Conservation (phyloP, 345 rosid genomes). For the Populus deltoides region DNA sequence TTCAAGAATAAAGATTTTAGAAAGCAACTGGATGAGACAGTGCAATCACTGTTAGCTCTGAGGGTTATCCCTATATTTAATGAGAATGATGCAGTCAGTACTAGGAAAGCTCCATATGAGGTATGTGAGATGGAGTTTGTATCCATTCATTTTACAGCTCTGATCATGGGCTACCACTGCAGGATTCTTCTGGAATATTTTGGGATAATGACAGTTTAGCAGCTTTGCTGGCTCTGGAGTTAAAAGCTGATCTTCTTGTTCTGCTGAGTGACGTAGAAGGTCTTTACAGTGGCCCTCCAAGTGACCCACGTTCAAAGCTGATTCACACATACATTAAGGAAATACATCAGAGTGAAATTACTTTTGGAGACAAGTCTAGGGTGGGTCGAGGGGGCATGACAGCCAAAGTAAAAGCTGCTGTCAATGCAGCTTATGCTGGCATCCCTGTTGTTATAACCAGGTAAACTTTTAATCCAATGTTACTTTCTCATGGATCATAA, state of each 20-base stretch:
- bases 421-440: slow-evolving; percentile 82
- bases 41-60: slow-evolving; percentile 56
- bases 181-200: slow-evolving; percentile 98
- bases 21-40: slow-evolving; percentile 76
- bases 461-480: slow-evolving; percentile 30
- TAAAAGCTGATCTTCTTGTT: slow-evolving; percentile 92
- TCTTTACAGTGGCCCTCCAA: slow-evolving; percentile 95
- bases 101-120: slow-evolving; percentile 98
- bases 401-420: slow-evolving; percentile 97
- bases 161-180: slow-evolving; percentile 25
- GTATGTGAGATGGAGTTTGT: slow-evolving; percentile 27
- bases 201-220: slow-evolving; percentile 99
- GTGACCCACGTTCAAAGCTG: slow-evolving; percentile 82
- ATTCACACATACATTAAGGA: slow-evolving; percentile 80
- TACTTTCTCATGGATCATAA: not conserved
- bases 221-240: slow-evolving; percentile 82
- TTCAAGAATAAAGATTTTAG: slow-evolving; percentile 79
- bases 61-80: slow-evolving; percentile 89
- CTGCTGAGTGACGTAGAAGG: slow-evolving; percentile 97
- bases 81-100: slow-evolving; percentile 98
- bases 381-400: slow-evolving; percentile 99
- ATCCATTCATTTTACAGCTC: not conserved
- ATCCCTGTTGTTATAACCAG: slow-evolving; percentile 96
- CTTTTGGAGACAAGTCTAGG: slow-evolving; percentile 97
- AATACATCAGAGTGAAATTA: slow-evolving; percentile 78